phyloP scores from a whole-genome alignment of 1,284 basidiomycete genomes.

The Fomitiporia mediterranea region DNA sequence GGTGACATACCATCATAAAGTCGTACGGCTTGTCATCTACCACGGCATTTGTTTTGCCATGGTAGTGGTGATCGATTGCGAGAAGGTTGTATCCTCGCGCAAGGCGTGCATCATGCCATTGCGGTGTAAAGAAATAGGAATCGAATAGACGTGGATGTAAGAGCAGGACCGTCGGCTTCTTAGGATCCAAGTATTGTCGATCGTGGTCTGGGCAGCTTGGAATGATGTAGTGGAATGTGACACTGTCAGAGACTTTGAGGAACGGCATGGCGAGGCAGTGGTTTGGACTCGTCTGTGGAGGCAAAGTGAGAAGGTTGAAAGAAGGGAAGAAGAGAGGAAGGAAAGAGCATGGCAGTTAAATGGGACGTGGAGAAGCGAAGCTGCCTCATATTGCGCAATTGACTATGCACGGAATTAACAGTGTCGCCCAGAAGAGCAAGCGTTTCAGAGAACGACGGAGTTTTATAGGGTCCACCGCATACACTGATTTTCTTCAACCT shows the following conservation, averaged over 20 bases:
- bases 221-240: constrained; percentile 19
- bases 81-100: constrained; percentile 21
- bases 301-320: constrained; percentile 2
- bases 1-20: constrained; percentile 14
- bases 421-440: neutral
- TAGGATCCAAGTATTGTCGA: constrained; percentile 15
- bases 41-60: constrained; percentile 19
- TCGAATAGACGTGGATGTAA: constrained; percentile 22
- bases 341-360: too few species aligned
- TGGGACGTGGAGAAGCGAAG: neutral
- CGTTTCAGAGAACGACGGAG: too few species aligned
- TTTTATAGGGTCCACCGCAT: too few species aligned
- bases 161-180: constrained; percentile 21
- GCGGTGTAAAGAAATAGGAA: constrained; percentile 21
- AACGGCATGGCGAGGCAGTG: constrained; percentile 18
- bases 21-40: constrained; percentile 22
- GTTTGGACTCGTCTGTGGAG: too few species aligned
- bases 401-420: neutral
- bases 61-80: constrained; percentile 22
- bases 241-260: constrained; percentile 15
- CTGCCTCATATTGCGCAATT: neutral
- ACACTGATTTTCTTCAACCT: too few species aligned
- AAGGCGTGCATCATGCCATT: constrained; percentile 20
- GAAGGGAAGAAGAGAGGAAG: neutral
- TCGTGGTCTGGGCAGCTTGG: constrained; percentile 21